A percentile compares a stretch with the other conserved stretches of the same genome.
Conservation (phyloP, 345 rosid genomes). For the Populus simonii region DNA sequence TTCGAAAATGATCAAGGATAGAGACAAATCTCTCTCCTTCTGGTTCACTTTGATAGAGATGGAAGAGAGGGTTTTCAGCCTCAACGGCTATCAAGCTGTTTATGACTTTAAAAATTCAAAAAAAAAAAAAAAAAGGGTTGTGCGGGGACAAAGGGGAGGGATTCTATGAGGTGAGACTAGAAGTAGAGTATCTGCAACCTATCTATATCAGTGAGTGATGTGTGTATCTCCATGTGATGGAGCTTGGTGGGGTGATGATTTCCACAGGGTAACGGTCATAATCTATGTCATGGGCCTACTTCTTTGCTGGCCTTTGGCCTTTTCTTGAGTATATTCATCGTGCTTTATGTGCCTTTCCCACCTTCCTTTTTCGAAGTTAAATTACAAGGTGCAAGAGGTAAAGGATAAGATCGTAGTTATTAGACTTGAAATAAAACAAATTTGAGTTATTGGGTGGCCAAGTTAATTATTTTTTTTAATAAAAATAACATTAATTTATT, state of each 20-base stretch:
- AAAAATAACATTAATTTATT: too few relatives aligned
- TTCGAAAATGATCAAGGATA: background rate
- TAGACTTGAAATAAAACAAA: too few relatives aligned
- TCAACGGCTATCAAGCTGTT: slow-evolving; percentile 73
- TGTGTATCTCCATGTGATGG: background rate
- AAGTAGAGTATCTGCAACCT: background rate
- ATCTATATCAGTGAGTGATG: background rate
- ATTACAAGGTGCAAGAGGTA: background rate
- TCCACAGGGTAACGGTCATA: slow-evolving; percentile 23
- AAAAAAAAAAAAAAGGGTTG: background rate
- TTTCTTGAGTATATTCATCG: background rate
- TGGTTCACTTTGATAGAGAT: background rate
- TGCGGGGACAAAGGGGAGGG: slow-evolving; percentile 4
- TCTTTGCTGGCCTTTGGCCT: background rate
- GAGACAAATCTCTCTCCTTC: slow-evolving; percentile 3
- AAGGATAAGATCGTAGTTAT: too few relatives aligned
- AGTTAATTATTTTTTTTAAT: too few relatives aligned
- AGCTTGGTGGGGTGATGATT: background rate
- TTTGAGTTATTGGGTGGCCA: too few relatives aligned
- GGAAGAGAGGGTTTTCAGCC: slow-evolving; percentile 16
- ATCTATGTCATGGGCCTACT: background rate
- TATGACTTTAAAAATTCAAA: slow-evolving; percentile 27
- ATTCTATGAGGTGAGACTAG: background rate
- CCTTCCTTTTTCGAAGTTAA: slow-evolving; percentile 2
- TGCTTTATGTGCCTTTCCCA: background rate